Evolutionary conservation across 768 basidiomycete species (phyloP), one percentile per base, ranked within the genome.

Genomic region (Hydnomerulius pinastri): DNA sequence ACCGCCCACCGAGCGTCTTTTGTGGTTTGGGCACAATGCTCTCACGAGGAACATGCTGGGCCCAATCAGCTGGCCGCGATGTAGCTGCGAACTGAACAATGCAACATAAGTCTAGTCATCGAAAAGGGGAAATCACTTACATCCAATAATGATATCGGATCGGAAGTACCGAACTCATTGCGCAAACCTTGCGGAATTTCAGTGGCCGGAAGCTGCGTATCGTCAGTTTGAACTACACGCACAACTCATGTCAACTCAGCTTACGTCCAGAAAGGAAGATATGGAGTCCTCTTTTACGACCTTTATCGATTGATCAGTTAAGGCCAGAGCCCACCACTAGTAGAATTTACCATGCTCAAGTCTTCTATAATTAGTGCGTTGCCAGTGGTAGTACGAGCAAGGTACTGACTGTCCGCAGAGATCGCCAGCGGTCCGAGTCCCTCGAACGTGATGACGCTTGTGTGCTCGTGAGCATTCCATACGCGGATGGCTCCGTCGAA

Each of bases 391-490:
- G 28, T 18, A 18, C 29, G 27, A 7, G 37, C 37, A 30, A 51
- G 44, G 38, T 46, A 35, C 20, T 21, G 35, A 29, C 50, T 27
- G 8, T 51, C 43, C 4, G 44, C 9, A 4, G 50, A 51, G 28
- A 51, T 45, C 7, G 29, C 44, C 6, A 46, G 13, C 23, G 44
- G 44, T 9, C 29, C 85, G 65, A 93, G 91, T 0, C 92, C 92
- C 30, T 92, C 72, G 41, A 94, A 73, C 18, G 85, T 88, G 25
- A 29, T 37, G 6, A 51, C 17, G 46, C 36, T 12, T 30, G 45
- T 20, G 21, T 41, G 32, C 11, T 40, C 41, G 32, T 28, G 9
- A 3, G 47, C 33, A 24, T 58, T 52, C 50, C 61, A 63, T 4
- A 54, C 21, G 11, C 50, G 40, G 6, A 58, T 51, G 6, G 47